These are phyloP conservation scores for Epichloe coenophiala DNA, from an alignment of 2,329 filamentous ascomycete genomes.

Conservation along the genomic window DNA sequence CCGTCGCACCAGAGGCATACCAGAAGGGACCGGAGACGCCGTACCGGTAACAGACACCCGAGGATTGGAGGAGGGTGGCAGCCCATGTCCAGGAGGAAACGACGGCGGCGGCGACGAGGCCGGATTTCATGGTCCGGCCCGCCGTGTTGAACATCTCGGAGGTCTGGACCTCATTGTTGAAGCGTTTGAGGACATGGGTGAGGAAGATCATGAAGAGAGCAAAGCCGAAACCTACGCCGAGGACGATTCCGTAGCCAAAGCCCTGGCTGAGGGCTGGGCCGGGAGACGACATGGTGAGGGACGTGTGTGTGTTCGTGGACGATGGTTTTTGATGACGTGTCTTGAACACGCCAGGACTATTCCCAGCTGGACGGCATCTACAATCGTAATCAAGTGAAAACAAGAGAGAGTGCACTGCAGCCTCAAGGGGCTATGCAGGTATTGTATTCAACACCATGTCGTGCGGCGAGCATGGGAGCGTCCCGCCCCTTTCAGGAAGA, in stretches of 20 bases:
- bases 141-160: constrained; percentile 89
- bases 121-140: constrained; percentile 77
- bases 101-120: constrained; percentile 77
- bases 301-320: too few relatives aligned
- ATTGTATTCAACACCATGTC: too few relatives aligned
- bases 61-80: constrained; percentile 66
- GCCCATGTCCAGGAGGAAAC: constrained; percentile 92
- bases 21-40: constrained; percentile 48
- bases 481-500: too few relatives aligned
- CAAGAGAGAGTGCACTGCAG: too few relatives aligned
- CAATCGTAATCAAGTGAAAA: too few relatives aligned
- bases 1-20: constrained; percentile 60
- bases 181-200: constrained; percentile 56
- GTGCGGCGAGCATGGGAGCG: too few relatives aligned
- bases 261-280: constrained; percentile 37
- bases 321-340: too few relatives aligned
- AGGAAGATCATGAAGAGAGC: constrained; percentile 62
- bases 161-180: constrained; percentile 59
- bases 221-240: constrained; percentile 62
- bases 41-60: constrained; percentile 72
- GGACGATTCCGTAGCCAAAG: constrained; percentile 65
- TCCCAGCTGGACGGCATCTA: too few relatives aligned
- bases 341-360: too few relatives aligned
- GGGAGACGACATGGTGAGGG: constrained; percentile 6
- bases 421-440: too few relatives aligned